Evolutionary conservation across 2,329 filamentous ascomycete species (phyloP).

Genomic region (Cercospora sp.): DNA sequence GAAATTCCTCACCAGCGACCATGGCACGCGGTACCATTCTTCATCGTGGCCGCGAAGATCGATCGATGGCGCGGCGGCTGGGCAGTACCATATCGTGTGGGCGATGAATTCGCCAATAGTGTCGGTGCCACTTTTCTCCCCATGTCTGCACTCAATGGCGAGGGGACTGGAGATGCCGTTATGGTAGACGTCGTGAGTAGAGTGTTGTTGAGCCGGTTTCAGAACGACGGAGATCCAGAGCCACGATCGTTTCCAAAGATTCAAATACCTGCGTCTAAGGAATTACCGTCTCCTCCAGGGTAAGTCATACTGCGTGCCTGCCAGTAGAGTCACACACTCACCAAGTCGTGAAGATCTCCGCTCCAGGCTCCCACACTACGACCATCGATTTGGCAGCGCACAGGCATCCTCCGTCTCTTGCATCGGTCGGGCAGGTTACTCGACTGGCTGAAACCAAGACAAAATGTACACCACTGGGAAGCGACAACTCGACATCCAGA

Average conservation of each 20-base stretch:
- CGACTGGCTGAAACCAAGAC: constrained; percentile 4
- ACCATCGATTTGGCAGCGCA: constrained; percentile 9
- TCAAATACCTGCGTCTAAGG: background rate
- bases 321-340: background rate
- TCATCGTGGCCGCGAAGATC: constrained; percentile 15
- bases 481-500: background rate
- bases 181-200: constrained; percentile 15
- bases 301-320: background rate
- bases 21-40: constrained; percentile 8
- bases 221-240: constrained; percentile 14
- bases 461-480: constrained; percentile 4
- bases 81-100: constrained; percentile 10
- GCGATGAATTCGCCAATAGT: constrained; percentile 10
- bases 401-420: constrained; percentile 3
- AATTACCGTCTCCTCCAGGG: background rate
- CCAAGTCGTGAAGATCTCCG: background rate
- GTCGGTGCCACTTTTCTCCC: constrained; percentile 11
- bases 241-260: background rate
- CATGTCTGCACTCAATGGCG: constrained; percentile 19
- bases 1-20: constrained; percentile 14
- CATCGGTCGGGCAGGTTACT: constrained; percentile 11
- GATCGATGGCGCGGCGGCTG: constrained; percentile 19
- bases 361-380: constrained; percentile 3
- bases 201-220: constrained; percentile 9
- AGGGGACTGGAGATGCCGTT: constrained; percentile 13